Evolutionary conservation across 2,329 filamentous ascomycete genomes (phyloP), one percentile per base, ranked within the genome.

Genomic region (Neospermospora avenae): DNA sequence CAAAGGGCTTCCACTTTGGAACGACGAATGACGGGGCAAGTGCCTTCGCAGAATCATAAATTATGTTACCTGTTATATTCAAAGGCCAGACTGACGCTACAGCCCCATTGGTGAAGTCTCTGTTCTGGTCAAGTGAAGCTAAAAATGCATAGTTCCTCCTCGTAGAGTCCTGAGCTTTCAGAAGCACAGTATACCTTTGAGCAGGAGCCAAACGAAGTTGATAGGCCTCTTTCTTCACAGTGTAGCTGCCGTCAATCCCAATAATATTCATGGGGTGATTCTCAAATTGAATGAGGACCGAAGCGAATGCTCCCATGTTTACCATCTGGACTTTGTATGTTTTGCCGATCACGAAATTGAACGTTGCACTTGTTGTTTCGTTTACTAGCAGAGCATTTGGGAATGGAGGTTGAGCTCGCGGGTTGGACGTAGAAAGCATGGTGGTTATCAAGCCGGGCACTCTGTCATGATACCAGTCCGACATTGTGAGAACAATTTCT

Each of bases 21-120:
- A 91, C 71, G 0, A 78, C 62, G 0, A 81, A 78, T 0, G 89
- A 77, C 0, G 77, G 71, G 0, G 82, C 79, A 0, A 81, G 71
- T 0, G 74, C 63, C 20, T 78, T 76, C 13, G 72, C 61, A 1
- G 74, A 67, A 66, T 85, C 77, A 67, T 86, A 85, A 6, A 80
- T 77, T 1, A 87, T 77, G 80, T 82, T 85, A 31, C 82, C 82
- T 0, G 84, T 86, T 20, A 81, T 80, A 65, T 87, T 87, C 51
- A 59, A 60, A 13, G 64, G 63, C 54, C 72, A 86, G 85, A 68
- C 78, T 69, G 58, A 75, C 74, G 48, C 72, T 74, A 58, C 59
- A 61, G 48, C 35, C 45, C 42, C 53, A 42, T 86, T 76, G 10
- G 75, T 75, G 10, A 81, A 80, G 63, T 80, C 76, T 76, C 82